Conservation (phyloP, 1,284 basidiomycete species). For the Hortiboletus rubellus region DNA sequence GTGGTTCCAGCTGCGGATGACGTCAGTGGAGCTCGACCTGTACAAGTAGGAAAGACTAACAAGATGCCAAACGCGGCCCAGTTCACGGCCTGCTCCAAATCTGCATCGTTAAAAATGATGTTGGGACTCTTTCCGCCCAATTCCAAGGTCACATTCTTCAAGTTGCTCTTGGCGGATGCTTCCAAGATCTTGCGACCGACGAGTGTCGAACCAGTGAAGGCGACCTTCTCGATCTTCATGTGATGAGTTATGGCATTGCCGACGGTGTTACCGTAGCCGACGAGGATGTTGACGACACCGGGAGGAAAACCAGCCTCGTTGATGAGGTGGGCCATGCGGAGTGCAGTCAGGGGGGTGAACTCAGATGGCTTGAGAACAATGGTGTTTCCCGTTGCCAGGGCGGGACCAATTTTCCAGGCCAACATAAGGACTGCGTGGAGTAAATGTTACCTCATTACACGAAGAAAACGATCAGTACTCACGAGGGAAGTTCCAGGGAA, state of each 20-base stretch:
- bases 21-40: constrained; percentile 37
- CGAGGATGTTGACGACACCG: constrained; percentile 72
- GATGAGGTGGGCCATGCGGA: constrained; percentile 53
- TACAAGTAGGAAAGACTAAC: constrained; percentile 34
- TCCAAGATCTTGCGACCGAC: constrained; percentile 87
- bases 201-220: constrained; percentile 78
- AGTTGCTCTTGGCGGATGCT: constrained; percentile 78
- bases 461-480: constrained; percentile 19
- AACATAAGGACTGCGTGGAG: constrained; percentile 61
- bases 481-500: constrained; percentile 78
- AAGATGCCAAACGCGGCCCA: constrained; percentile 85
- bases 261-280: constrained; percentile 65
- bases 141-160: constrained; percentile 91
- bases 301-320: constrained; percentile 62
- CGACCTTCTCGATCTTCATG: constrained; percentile 66
- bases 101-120: constrained; percentile 71
- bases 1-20: constrained; percentile 64
- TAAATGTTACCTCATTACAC: neutral
- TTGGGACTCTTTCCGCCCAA: constrained; percentile 92
- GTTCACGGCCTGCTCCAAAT: constrained; percentile 76
- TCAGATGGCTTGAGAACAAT: constrained; percentile 90
- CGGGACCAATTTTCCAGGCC: constrained; percentile 82
- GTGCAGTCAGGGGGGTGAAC: constrained; percentile 83
- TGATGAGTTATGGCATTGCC: constrained; percentile 67
- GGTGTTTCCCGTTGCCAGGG: constrained; percentile 82